phyloP scores from a whole-genome alignment of 169 alveolate species.

The Plasmodium yoelii region DNA sequence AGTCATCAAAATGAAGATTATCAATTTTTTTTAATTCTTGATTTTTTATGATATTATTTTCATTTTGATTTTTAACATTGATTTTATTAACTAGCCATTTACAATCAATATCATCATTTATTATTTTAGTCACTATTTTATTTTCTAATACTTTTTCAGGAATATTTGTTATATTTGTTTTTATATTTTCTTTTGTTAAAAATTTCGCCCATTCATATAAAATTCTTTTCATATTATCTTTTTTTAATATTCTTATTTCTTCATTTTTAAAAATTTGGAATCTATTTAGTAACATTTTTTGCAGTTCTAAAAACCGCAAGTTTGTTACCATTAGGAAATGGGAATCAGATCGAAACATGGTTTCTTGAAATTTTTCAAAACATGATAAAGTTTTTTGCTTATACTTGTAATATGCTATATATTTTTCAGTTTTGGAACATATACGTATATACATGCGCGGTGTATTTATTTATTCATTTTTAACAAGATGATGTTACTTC shows the following conservation, averaged over 20 bases:
- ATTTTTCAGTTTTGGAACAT: not conserved
- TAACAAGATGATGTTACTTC: not conserved
- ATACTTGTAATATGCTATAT: not conserved
- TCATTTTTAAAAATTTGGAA: conserved; percentile 68
- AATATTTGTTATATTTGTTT: conserved; percentile 46
- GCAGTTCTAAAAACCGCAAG: conserved; percentile 48
- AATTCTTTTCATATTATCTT: conserved; percentile 43
- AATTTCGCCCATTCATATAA: conserved; percentile 71
- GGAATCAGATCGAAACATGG: conserved; percentile 64
- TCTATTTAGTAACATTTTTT: conserved; percentile 37
- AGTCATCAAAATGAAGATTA: conserved; percentile 45
- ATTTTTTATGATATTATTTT: not conserved
- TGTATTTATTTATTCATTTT: not conserved
- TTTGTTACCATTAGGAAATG: conserved; percentile 65
- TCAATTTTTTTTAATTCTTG: conserved; percentile 30
- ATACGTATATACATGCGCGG: too few relatives aligned
- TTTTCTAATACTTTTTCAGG: conserved; percentile 47
- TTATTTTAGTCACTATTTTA: conserved; percentile 39
- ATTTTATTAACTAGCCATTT: conserved; percentile 54
- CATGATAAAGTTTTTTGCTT: not conserved
- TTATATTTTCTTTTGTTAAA: conserved; percentile 29
- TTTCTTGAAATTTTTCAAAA: not conserved
- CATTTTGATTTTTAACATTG: not conserved
- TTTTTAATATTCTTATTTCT: conserved; percentile 71
- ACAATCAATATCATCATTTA: conserved; percentile 56